These are phyloP conservation scores for Skeletonema tropicum DNA, from an alignment of 108 stramenopile species.

Conservation along the genomic window DNA sequence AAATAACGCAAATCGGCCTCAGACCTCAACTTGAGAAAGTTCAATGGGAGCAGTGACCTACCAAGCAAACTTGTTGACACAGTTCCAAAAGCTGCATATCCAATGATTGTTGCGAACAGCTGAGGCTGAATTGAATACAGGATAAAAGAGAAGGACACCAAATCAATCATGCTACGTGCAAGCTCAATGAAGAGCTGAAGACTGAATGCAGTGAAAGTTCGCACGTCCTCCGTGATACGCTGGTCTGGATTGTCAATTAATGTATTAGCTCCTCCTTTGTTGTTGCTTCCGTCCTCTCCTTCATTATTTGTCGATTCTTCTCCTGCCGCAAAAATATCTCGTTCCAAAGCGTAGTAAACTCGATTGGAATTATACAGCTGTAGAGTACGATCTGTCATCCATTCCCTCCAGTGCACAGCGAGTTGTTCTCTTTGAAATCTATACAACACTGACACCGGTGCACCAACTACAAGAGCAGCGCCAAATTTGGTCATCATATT, in stretches of 20 bases:
- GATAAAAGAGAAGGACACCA: slow-evolving; percentile 90
- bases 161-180: slow-evolving; percentile 85
- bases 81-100: slow-evolving; percentile 84
- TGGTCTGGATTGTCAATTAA: slow-evolving; percentile 94
- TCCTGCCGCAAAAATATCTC: slow-evolving; percentile 30
- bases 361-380: slow-evolving; percentile 78
- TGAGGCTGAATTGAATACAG: slow-evolving; percentile 90
- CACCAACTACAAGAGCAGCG: slow-evolving; percentile 76
- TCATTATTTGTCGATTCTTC: background rate
- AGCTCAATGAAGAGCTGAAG: slow-evolving; percentile 91
- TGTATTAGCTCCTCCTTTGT: background rate
- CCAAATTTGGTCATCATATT: slow-evolving; percentile 74
- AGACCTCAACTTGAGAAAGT: slow-evolving; percentile 77
- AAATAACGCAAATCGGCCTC: slow-evolving; percentile 94
- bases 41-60: slow-evolving; percentile 74
- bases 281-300: background rate
- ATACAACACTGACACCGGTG: slow-evolving; percentile 88
- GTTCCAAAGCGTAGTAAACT: slow-evolving; percentile 82
- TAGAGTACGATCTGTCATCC: slow-evolving; percentile 91
- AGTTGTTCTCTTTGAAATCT: slow-evolving; percentile 59
- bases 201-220: slow-evolving; percentile 85
- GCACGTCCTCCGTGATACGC: slow-evolving; percentile 94
- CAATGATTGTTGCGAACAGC: slow-evolving; percentile 87
- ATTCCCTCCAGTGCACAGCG: slow-evolving; percentile 85
- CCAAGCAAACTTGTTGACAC: slow-evolving; percentile 71